These are phyloP conservation scores for Fraxinus excelsior DNA, from an alignment of 257 asterid genomes.

Conservation along the genomic window DNA sequence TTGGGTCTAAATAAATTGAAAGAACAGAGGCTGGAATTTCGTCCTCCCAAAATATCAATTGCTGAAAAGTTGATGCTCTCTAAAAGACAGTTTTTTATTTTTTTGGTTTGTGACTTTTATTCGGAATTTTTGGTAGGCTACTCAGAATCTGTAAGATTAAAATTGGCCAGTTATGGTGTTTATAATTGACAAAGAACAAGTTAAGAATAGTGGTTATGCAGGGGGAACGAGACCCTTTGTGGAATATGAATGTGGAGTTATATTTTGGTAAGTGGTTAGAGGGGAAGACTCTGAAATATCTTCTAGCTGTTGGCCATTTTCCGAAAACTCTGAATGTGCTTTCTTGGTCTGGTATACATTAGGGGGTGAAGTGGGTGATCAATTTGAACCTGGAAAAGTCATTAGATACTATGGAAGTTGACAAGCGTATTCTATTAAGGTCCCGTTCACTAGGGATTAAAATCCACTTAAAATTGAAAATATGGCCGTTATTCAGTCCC, in stretches of 20 bases:
- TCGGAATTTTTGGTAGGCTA: not conserved
- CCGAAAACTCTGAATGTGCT: no score
- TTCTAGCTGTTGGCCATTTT: no score
- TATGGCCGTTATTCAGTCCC: no score
- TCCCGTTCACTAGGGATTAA: no score
- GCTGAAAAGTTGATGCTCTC: constrained; percentile 72
- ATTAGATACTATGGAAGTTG: not conserved
- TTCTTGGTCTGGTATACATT: not conserved
- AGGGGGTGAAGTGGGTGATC: not conserved
- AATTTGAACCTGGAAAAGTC: not conserved
- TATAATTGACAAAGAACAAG: constrained; percentile 1
- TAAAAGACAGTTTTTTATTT: constrained; percentile 55
- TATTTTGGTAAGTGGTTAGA: not conserved
- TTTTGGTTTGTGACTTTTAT: not conserved
- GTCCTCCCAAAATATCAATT: constrained; percentile 73
- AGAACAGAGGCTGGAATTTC: constrained; percentile 71
- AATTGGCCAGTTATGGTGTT: constrained; percentile 1
- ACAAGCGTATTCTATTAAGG: not conserved
- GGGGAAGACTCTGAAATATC: not conserved
- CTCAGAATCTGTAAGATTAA: not conserved
- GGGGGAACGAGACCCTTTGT: not conserved
- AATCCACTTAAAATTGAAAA: no score
- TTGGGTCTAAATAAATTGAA: constrained; percentile 80
- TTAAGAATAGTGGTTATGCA: not conserved
- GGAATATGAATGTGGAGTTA: constrained; percentile 17